Evolutionary conservation across 2,329 filamentous ascomycete genomes (phyloP), one percentile per base, ranked within the genome.

Genomic region (Simplicillium aogashimaense): DNA sequence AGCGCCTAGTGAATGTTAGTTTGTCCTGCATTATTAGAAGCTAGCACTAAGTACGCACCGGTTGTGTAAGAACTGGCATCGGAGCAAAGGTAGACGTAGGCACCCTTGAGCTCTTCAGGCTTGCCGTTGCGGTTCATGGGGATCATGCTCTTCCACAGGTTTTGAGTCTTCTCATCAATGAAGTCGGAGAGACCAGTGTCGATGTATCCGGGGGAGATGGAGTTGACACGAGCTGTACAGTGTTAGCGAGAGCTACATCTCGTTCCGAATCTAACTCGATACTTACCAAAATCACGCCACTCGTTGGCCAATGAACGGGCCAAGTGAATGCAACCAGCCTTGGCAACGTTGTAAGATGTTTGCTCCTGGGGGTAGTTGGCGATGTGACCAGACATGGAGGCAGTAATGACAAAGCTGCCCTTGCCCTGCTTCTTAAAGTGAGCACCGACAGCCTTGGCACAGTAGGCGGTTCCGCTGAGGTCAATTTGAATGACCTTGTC

Each of bases 11-110:
- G n/a, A n/a, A n/a, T n/a, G n/a, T n/a, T n/a, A n/a, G n/a, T n/a
- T n/a, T n/a, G n/a, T n/a, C n/a, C n/a, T n/a, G n/a, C n/a, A n/a
- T n/a, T n/a, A n/a, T 28, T 37, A n/a, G 14, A 17, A 12, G 46
- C 49, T 58, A 74, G 36, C 65, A n/a, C n/a, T n/a, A n/a, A n/a
- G n/a, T n/a, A n/a, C n/a, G n/a, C n/a, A 4, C 76, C 85, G 11
- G 84, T 88, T 5, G 80, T 86, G 61, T 86, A 89, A 33, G 76
- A 79, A 43, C 79, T 78, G 4, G 84, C 84, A 57, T 89, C 83
- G 37, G 76, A 82, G 29, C 83, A 76, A 31, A 90, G 70, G 61
- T 86, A 89, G 38, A 89, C 67, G 57, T 83, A 90, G n/a, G 81
- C 81, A 7, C 80, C 82, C 65, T 86, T 86, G 49, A 87, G 65